Conservation (phyloP, 192 early-diverging fungal genomes). For the Linderina pennispora region DNA sequence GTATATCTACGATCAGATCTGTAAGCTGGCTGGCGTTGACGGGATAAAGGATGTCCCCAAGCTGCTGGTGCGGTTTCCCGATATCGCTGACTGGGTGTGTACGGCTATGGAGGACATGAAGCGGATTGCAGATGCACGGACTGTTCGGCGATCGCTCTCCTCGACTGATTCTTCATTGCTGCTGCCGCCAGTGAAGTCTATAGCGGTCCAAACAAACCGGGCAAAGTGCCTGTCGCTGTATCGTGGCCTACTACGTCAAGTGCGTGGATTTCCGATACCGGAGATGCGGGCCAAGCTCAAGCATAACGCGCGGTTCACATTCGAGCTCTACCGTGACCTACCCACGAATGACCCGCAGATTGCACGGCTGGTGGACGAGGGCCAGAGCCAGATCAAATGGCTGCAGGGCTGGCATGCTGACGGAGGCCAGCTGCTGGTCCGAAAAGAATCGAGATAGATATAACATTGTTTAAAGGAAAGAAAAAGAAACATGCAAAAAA, state of each 20-base stretch:
- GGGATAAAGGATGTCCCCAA: background rate
- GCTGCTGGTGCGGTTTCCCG: background rate
- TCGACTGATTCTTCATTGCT: no score
- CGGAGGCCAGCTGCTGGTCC: background rate
- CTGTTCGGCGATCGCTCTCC: no score
- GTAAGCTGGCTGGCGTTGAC: background rate
- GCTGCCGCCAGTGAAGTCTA: background rate
- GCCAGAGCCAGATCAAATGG: slow-evolving; percentile 19
- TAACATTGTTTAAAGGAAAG: background rate
- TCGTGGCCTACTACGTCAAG: slow-evolving; percentile 9
- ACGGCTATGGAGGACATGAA: background rate
- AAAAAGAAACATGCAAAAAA: background rate
- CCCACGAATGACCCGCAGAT: slow-evolving; percentile 2
- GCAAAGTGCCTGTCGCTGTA: slow-evolving; percentile 17
- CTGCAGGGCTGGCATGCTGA: slow-evolving; percentile 21
- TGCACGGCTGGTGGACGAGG: slow-evolving; percentile 9
- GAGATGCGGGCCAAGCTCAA: slow-evolving; percentile 23
- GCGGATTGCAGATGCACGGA: background rate
- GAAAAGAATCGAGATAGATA: slow-evolving; percentile 1
- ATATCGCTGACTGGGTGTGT: background rate
- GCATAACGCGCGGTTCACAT: slow-evolving; percentile 30
- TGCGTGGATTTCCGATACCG: slow-evolving; percentile 7
- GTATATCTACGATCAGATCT: slow-evolving; percentile 2
- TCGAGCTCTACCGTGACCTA: slow-evolving; percentile 38
- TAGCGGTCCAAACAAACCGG: no score